Evolutionary conservation across 2,329 filamentous ascomycete genomes (phyloP).

Genomic region (Aureobasidium sp.): DNA sequence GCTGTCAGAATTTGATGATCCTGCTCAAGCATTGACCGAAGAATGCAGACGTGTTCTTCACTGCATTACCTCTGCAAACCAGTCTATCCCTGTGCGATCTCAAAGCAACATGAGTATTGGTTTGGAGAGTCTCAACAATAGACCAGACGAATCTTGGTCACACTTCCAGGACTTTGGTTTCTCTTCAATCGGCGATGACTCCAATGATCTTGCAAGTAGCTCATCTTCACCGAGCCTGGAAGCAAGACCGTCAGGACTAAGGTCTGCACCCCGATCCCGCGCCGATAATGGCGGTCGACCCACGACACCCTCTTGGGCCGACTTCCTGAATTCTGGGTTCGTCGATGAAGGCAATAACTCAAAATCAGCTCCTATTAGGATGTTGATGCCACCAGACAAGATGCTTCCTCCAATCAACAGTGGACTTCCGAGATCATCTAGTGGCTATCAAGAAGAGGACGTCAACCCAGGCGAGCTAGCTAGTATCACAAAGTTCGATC

Average conservation of each 20-base stretch:
- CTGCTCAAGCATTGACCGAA: conserved; percentile 78
- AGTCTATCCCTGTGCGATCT: conserved; percentile 60
- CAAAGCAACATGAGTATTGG: conserved; percentile 30
- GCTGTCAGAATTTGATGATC: conserved; percentile 85
- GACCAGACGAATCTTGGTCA: conserved; percentile 89
- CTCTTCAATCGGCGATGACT: conserved; percentile 48
- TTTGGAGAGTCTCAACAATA: conserved; percentile 33
- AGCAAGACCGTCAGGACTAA: conserved; percentile 42
- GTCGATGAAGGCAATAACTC: conserved; percentile 60
- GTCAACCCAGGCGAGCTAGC: conserved; percentile 90
- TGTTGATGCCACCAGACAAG: conserved; percentile 87
- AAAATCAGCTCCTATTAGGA: conserved; percentile 47
- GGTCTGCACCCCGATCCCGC: conserved; percentile 60
- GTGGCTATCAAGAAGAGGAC: conserved; percentile 61
- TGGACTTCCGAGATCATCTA: conserved; percentile 58
- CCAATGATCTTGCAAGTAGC: conserved; percentile 13
- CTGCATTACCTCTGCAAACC: conserved; percentile 81
- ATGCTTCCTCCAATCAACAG: conserved; percentile 76
- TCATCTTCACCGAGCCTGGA: conserved; percentile 23
- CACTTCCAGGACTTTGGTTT: conserved; percentile 95
- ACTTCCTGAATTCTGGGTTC: conserved; percentile 93
- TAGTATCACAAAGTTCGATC: conserved; percentile 75
- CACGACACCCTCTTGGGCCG: conserved; percentile 95
- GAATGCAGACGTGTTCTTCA: conserved; percentile 88
- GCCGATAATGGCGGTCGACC: conserved; percentile 66